A percentile compares a stretch with the other conserved stretches of the same genome.
These are phyloP conservation scores for Cryphonectria carpinicola DNA, from an alignment of 2,329 filamentous ascomycete genomes.

Conservation along the genomic window DNA sequence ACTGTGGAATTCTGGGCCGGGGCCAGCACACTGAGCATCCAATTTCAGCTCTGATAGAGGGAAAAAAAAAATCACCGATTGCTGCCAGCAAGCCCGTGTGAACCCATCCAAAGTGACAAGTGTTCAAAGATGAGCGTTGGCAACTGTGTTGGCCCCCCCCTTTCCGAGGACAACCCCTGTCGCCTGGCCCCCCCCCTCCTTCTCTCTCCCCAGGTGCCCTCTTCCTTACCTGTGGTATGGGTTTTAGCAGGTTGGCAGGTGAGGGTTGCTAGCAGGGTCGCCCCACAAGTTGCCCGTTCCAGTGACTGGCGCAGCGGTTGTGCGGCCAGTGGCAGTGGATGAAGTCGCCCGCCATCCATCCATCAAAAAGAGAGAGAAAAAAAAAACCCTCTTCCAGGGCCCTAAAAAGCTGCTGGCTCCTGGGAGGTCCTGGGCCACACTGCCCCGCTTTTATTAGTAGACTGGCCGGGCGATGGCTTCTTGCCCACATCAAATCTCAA, in stretches of 20 bases:
- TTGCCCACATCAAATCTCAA: slow-evolving; percentile 30
- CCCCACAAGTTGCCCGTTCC: slow-evolving; percentile 29
- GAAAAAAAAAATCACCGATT: neutral
- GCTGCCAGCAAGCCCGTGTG: neutral
- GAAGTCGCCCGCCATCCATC: slow-evolving; percentile 21
- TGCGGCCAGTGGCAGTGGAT: slow-evolving; percentile 22
- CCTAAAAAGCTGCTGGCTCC: neutral
- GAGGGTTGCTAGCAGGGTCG: slow-evolving; percentile 10
- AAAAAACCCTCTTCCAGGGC: neutral
- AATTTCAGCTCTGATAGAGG: neutral
- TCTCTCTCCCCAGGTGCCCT: neutral
- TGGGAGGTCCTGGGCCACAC: slow-evolving; percentile 6
- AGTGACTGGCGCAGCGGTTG: slow-evolving; percentile 22
- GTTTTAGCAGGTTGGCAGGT: neutral
- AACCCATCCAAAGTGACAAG: slow-evolving; percentile 8
- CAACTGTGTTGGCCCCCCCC: slow-evolving; percentile 4
- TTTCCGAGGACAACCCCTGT: slow-evolving; percentile 1
- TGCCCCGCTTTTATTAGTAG: slow-evolving; percentile 26
- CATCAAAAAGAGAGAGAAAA: no score
- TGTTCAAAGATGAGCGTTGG: slow-evolving; percentile 4
- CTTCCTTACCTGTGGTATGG: slow-evolving; percentile 5
- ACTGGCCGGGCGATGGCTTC: slow-evolving; percentile 29
- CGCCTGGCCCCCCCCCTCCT: neutral
- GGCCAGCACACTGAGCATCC: neutral
- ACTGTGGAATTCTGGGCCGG: slow-evolving; percentile 5